Conservation (phyloP, 345 rosid genomes). For the Eutrema heterophyllum region DNA sequence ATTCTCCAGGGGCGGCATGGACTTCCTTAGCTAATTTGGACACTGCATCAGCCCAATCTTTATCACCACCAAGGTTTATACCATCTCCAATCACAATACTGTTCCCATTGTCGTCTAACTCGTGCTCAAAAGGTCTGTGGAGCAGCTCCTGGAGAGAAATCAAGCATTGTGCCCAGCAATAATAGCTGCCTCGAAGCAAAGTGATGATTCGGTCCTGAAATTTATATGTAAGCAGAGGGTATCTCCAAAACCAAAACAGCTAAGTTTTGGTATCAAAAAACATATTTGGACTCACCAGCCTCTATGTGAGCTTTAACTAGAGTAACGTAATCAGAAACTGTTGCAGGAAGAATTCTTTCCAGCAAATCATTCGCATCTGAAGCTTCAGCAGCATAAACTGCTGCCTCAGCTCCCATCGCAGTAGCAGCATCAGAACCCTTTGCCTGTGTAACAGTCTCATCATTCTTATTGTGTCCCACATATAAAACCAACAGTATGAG, state of each 20-base stretch:
- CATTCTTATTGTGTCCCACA: not conserved
- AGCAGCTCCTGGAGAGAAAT: slow-evolving; percentile 81
- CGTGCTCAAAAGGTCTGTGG: slow-evolving; percentile 66
- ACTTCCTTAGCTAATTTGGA: too few species aligned
- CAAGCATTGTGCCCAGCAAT: too few species aligned
- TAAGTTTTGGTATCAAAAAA: slow-evolving; percentile 1
- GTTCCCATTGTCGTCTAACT: too few species aligned
- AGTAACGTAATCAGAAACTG: slow-evolving; percentile 70
- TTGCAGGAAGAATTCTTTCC: slow-evolving; percentile 77
- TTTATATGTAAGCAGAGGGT: slow-evolving; percentile 24
- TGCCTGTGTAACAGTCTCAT: slow-evolving; percentile 42
- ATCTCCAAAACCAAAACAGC: slow-evolving; percentile 6
- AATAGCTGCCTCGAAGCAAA: too few species aligned
- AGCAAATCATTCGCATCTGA: slow-evolving; percentile 80
- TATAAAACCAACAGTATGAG: not conserved
- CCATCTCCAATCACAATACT: too few species aligned
- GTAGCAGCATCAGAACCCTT: slow-evolving; percentile 92
- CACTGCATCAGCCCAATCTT: too few species aligned
- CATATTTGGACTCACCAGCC: slow-evolving; percentile 55
- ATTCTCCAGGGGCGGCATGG: too few species aligned
- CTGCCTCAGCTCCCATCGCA: slow-evolving; percentile 83
- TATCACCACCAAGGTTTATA: too few species aligned
- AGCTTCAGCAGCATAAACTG: slow-evolving; percentile 91
- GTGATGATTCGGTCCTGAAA: slow-evolving; percentile 79
- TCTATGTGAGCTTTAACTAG: slow-evolving; percentile 83